These are phyloP conservation scores for Strobilomyces dryophilus DNA, from an alignment of 768 basidiomycete genomes.

Conservation along the genomic window DNA sequence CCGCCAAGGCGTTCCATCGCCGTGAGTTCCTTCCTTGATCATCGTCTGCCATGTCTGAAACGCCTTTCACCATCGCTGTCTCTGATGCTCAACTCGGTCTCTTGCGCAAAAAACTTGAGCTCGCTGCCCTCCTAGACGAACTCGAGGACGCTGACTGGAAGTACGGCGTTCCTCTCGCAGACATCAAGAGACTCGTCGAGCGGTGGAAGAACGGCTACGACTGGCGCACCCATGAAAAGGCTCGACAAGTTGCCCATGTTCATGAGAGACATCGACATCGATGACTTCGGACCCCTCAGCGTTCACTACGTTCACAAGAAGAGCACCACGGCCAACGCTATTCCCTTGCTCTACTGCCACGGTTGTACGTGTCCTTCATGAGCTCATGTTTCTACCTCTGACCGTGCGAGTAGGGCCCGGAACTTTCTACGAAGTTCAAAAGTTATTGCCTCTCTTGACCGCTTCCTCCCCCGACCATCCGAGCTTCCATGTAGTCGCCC, in stretches of 20 bases:
- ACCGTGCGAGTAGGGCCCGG: conserved; percentile 47
- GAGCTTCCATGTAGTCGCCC: conserved; percentile 59
- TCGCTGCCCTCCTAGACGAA: conserved; percentile 53
- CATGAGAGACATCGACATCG: conserved; percentile 46
- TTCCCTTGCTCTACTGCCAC: conserved; percentile 59
- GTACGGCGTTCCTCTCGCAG: conserved; percentile 49
- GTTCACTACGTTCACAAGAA: conserved; percentile 59
- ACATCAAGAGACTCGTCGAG: conserved; percentile 44
- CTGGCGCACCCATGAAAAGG: conserved; percentile 51
- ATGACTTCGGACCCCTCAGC: conserved; percentile 43
- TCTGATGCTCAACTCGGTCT: conserved; percentile 38
- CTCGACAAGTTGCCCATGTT: conserved; percentile 48
- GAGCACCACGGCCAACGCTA: conserved; percentile 41
- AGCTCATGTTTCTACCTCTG: neutral
- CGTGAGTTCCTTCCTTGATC: neutral
- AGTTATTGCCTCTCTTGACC: conserved; percentile 52
- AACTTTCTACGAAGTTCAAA: conserved; percentile 41
- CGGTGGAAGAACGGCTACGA: conserved; percentile 53
- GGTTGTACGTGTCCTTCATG: conserved; percentile 40
- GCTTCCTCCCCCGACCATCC: conserved; percentile 40
- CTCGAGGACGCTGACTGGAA: conserved; percentile 46
- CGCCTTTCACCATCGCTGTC: conserved; percentile 46
- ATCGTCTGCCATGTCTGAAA: conserved; percentile 25
- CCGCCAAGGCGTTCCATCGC: neutral
- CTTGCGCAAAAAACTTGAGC: conserved; percentile 44